Conservation (phyloP, 495 filamentous ascomycete genomes). For the Glonium stellatum region DNA sequence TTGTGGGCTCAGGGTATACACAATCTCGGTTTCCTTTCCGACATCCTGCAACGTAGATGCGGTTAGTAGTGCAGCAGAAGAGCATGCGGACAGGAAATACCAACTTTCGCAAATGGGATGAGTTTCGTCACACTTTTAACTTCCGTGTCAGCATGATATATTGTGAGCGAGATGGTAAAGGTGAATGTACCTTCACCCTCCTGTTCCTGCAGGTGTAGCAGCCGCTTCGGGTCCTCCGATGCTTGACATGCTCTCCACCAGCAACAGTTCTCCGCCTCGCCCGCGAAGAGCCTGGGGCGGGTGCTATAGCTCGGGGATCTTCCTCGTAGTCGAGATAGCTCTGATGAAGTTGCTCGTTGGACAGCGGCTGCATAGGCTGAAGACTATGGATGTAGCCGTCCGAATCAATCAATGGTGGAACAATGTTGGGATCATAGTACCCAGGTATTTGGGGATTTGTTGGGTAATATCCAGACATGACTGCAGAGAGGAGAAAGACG, state of each 20-base stretch:
- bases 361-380: constrained; percentile 14
- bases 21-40: constrained; percentile 81
- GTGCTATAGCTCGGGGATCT: constrained; percentile 2
- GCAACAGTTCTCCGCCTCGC: constrained; percentile 29
- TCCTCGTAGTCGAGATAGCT: constrained; percentile 28
- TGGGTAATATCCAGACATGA: constrained; percentile 28
- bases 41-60: constrained; percentile 50
- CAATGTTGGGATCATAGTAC: constrained; percentile 24
- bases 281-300: constrained; percentile 13
- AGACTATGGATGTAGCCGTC: constrained; percentile 19
- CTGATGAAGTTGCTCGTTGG: constrained; percentile 21
- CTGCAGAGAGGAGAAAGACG: neutral
- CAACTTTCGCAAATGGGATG: constrained; percentile 82
- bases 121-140: constrained; percentile 69
- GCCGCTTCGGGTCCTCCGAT: constrained; percentile 85
- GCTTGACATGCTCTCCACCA: constrained; percentile 76
- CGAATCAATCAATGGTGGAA: constrained; percentile 12
- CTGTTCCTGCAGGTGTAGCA: constrained; percentile 90
- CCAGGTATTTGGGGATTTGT: constrained; percentile 23
- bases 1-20: constrained; percentile 65
- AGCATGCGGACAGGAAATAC: constrained; percentile 22
- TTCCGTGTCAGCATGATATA: constrained; percentile 11
- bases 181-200: constrained; percentile 69
- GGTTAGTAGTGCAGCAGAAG: neutral
- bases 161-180: constrained; percentile 1